These are phyloP conservation scores for Litsea cubeba DNA, from an alignment of 164 flowering plant species.

Conservation along the genomic window DNA sequence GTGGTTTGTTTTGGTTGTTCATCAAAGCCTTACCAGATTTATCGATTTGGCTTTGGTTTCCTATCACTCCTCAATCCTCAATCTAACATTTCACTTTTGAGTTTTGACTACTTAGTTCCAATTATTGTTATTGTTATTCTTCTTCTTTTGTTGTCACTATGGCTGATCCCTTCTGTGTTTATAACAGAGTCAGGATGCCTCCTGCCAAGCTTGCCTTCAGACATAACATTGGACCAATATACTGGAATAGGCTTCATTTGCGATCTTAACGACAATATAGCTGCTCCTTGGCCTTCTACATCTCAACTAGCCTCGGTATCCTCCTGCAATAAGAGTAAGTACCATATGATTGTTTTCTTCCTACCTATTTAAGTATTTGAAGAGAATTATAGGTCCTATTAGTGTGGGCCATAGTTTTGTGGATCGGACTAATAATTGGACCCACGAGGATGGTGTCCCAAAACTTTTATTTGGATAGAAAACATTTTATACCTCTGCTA, in stretches of 20 bases:
- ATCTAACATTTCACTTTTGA: too few species aligned
- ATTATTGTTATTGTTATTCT: too few species aligned
- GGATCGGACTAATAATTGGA: not conserved
- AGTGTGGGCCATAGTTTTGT: not conserved
- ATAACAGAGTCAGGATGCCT: constrained; percentile 80
- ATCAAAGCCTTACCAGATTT: too few species aligned
- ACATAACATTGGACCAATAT: constrained; percentile 65
- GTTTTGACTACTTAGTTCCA: not conserved
- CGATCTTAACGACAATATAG: constrained; percentile 95
- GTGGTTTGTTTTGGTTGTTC: too few species aligned
- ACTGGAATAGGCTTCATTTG: constrained; percentile 84
- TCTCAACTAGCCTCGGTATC: constrained; percentile 54
- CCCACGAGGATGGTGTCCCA: not conserved
- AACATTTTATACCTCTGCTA: too few species aligned
- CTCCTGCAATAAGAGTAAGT: constrained; percentile 85
- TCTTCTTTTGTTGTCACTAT: not conserved
- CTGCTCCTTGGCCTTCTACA: constrained; percentile 89
- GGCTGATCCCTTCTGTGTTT: constrained; percentile 4
- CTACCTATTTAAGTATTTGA: not conserved
- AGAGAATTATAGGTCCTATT: not conserved
- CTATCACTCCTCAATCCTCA: too few species aligned
- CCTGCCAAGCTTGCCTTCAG: constrained; percentile 93
- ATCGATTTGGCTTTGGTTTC: too few species aligned
- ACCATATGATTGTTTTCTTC: not conserved
- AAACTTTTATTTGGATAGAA: too few species aligned